Conservation (phyloP, 257 asterid genomes). For the Solanum clarkiae region DNA sequence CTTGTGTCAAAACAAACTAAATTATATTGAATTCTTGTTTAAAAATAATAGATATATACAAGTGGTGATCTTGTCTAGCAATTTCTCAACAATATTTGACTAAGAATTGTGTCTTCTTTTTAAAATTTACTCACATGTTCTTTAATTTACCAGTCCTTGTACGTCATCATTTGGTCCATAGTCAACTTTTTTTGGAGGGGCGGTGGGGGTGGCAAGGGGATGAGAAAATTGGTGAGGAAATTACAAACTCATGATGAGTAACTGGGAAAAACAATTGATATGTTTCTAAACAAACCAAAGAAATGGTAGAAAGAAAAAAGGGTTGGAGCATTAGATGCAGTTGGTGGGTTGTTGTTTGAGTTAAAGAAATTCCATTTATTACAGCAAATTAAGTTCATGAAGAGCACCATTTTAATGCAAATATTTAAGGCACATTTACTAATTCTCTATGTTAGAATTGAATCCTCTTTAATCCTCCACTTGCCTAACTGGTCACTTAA, state of each 20-base stretch:
- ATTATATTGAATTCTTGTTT: background rate
- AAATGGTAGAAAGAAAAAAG: background rate
- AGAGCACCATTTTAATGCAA: background rate
- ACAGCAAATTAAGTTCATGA: background rate
- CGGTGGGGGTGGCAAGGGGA: too few species aligned
- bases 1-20: background rate
- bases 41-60: background rate
- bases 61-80: background rate
- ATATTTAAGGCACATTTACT: background rate
- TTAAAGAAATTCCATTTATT: background rate
- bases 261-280: background rate
- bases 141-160: background rate
- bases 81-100: background rate
- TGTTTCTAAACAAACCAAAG: background rate
- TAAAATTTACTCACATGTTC: background rate
- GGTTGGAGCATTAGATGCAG: background rate
- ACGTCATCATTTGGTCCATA: background rate
- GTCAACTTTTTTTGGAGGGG: background rate
- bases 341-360: conserved; percentile 3
- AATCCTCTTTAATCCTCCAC: background rate
- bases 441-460: background rate
- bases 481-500: background rate
- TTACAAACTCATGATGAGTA: background rate
- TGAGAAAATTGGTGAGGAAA: too few species aligned
- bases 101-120: too few species aligned